phyloP scores from a whole-genome alignment of 2,329 filamentous ascomycete species.

The Fusarium chaquense region DNA sequence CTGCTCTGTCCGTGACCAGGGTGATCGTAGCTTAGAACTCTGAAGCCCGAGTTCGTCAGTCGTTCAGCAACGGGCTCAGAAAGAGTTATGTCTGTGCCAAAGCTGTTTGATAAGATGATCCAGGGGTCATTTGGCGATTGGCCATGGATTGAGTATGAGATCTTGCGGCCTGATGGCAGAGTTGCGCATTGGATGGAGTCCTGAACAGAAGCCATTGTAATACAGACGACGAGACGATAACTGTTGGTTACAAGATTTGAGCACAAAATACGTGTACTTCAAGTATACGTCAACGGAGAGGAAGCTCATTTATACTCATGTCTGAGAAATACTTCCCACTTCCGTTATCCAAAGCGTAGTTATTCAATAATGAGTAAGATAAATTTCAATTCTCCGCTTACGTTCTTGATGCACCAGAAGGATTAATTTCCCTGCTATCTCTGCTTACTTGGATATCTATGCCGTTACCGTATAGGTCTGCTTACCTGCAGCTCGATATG shows the following conservation, averaged over 20 bases:
- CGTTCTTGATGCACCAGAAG: not conserved
- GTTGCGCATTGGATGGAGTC: not conserved
- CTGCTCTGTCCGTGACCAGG: conserved; percentile 1
- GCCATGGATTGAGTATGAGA: not conserved
- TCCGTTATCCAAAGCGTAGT: no score
- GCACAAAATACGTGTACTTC: not conserved
- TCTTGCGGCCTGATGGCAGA: not conserved
- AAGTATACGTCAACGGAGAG: not conserved
- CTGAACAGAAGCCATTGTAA: not conserved
- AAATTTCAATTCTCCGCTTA: not conserved
- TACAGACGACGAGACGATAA: fast-evolving
- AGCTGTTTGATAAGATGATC: conserved; percentile 5
- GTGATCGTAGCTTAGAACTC: conserved; percentile 14
- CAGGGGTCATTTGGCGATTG: not conserved
- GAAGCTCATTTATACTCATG: no score
- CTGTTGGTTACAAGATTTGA: not conserved
- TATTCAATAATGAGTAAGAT: no score
- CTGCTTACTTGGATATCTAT: not conserved
- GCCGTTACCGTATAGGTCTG: not conserved
- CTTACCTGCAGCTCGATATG: not conserved
- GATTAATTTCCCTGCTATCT: not conserved
- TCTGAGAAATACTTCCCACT: no score
- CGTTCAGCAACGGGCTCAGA: not conserved
- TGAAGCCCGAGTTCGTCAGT: not conserved
- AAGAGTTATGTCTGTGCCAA: conserved; percentile 3